Conservation (phyloP, 108 stramenopile species). For the Skeletonema potamos region DNA sequence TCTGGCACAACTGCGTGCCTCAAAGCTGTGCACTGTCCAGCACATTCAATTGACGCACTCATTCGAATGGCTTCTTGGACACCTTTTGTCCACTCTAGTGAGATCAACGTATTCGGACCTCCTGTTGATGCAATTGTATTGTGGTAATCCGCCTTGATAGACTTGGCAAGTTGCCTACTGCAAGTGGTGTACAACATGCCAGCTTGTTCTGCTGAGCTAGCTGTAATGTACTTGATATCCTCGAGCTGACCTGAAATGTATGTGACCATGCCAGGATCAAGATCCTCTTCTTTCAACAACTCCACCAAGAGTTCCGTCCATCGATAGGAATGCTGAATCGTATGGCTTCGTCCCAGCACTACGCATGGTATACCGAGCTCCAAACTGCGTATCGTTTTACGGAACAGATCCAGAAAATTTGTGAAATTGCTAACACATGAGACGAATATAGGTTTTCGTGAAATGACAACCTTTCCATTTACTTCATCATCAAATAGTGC, state of each 20-base stretch:
- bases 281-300: constrained; percentile 52
- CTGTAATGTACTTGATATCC: constrained; percentile 72
- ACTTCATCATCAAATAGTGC: constrained; percentile 63
- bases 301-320: constrained; percentile 69
- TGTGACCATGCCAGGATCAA: constrained; percentile 77
- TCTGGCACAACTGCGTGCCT: constrained; percentile 76
- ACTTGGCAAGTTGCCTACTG: constrained; percentile 60
- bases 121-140: constrained; percentile 83
- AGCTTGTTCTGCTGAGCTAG: constrained; percentile 39
- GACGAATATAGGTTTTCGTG: constrained; percentile 70
- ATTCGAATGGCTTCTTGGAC: constrained; percentile 72
- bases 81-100: constrained; percentile 53
- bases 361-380: constrained; percentile 85
- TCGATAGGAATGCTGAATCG: constrained; percentile 76
- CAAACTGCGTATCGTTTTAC: constrained; percentile 74
- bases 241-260: constrained; percentile 68
- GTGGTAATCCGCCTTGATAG: constrained; percentile 63
- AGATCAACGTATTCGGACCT: constrained; percentile 86
- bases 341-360: constrained; percentile 70
- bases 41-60: constrained; percentile 79
- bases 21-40: constrained; percentile 88
- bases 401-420: constrained; percentile 87
- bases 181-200: constrained; percentile 83
- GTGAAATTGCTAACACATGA: constrained; percentile 83
- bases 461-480: constrained; percentile 47